Conservation (phyloP, 129 eudicot genomes). For the Flaveria linearis region DNA sequence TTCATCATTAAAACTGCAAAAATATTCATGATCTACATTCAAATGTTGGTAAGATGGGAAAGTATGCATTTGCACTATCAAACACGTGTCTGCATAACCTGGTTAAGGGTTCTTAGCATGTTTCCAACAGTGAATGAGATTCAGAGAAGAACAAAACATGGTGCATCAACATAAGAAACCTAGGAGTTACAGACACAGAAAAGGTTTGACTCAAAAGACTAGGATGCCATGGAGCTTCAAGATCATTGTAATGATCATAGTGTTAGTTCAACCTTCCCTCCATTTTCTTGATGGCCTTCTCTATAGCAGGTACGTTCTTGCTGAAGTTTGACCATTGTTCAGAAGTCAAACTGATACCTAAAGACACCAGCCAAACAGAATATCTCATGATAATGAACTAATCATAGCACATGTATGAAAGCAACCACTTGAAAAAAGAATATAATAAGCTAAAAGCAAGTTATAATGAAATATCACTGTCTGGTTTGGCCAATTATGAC, state of each 20-base stretch:
- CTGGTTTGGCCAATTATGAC: neutral
- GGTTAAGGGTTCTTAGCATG: slow-evolving; percentile 18
- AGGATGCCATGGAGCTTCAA: neutral
- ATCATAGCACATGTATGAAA: neutral
- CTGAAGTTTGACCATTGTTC: slow-evolving; percentile 86
- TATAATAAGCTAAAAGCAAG: neutral
- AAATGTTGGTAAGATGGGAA: neutral
- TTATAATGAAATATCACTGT: neutral
- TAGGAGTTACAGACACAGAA: slow-evolving; percentile 4
- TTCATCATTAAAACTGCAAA: neutral
- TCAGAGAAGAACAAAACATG: slow-evolving; percentile 17
- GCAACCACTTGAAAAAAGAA: neutral
- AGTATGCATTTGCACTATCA: too few relatives aligned
- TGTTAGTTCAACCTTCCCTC: slow-evolving; percentile 51
- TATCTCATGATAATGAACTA: slow-evolving; percentile 11
- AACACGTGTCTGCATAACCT: slow-evolving; percentile 16
- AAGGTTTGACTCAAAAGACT: slow-evolving; percentile 16
- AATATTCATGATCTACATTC: neutral
- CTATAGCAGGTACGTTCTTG: slow-evolving; percentile 80
- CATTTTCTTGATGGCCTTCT: slow-evolving; percentile 85
- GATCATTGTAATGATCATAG: slow-evolving; percentile 16
- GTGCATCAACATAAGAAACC: slow-evolving; percentile 25
- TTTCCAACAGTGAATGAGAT: neutral
- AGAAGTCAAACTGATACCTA: slow-evolving; percentile 88
- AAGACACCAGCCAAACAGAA: slow-evolving; percentile 9